A percentile compares a stretch with the other conserved stretches of the same genome.
Conservation (phyloP, 164 flowering plant genomes). For the Tinospora cordifolia region DNA sequence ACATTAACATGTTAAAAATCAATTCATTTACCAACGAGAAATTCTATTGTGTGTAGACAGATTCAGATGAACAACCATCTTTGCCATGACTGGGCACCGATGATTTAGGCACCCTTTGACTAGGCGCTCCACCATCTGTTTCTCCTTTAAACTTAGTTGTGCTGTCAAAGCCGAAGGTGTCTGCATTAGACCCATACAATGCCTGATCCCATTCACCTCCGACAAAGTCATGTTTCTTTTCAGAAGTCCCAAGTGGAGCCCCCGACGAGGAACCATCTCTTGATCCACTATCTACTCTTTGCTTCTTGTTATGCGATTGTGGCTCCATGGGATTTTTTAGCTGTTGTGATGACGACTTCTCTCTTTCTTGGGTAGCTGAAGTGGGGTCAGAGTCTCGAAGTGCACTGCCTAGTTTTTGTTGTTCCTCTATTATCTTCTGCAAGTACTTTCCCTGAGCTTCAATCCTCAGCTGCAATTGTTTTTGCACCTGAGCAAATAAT, state of each 20-base stretch:
- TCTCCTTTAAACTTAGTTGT: constrained; percentile 19
- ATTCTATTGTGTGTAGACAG: neutral
- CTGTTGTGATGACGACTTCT: constrained; percentile 16
- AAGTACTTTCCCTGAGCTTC: constrained; percentile 74
- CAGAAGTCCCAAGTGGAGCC: constrained; percentile 9
- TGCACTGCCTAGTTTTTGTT: constrained; percentile 51
- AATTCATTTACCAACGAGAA: neutral
- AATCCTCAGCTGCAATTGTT: constrained; percentile 63
- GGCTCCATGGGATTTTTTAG: constrained; percentile 22
- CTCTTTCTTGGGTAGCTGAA: constrained; percentile 24
- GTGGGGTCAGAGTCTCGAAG: constrained; percentile 29
- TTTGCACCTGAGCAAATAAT: constrained; percentile 42
- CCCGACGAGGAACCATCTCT: constrained; percentile 12
- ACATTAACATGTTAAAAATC: neutral
- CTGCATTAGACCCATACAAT: constrained; percentile 18
- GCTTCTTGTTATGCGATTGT: constrained; percentile 34
- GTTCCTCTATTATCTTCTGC: constrained; percentile 71
- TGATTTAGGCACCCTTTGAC: constrained; percentile 6
- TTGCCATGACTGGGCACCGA: constrained; percentile 4
- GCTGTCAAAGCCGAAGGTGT: constrained; percentile 20
- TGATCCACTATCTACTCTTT: constrained; percentile 20
- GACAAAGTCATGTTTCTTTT: constrained; percentile 19
- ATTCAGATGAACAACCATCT: constrained; percentile 13
- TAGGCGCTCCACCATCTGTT: constrained; percentile 11
- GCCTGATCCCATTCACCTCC: constrained; percentile 26